These are phyloP conservation scores for Paramecium sonneborni DNA, from an alignment of 73 alveolate species.

Conservation along the genomic window DNA sequence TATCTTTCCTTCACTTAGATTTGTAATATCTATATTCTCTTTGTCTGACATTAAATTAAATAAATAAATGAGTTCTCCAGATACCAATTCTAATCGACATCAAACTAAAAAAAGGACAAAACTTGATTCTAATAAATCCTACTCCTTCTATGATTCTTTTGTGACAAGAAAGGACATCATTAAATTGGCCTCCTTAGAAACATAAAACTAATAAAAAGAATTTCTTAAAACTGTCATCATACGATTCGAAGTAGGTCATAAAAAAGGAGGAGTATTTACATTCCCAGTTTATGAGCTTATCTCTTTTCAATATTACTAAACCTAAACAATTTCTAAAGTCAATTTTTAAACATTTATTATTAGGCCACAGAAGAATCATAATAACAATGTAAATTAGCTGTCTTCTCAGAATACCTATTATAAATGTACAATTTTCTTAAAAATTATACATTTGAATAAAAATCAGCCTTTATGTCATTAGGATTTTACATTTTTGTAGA, in stretches of 20 bases:
- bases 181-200: background rate
- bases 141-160: background rate
- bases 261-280: background rate
- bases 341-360: background rate
- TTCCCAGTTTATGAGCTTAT: conserved; percentile 14
- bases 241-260: background rate
- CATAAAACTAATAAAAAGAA: background rate
- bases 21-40: background rate
- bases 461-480: background rate
- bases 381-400: background rate
- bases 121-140: background rate
- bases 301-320: background rate
- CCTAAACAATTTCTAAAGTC: conserved; percentile 32
- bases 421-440: background rate
- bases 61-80: conserved; percentile 27
- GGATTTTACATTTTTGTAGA: conserved; percentile 12
- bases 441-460: background rate
- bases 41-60: conserved; percentile 24
- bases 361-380: conserved; percentile 54
- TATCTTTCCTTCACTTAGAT: conserved; percentile 1
- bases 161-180: conserved; percentile 13
- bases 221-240: background rate
- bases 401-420: conserved; percentile 20
- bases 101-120: background rate
- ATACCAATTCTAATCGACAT: background rate